Conservation (phyloP, 805 yeast genomes). For the Spathaspora passalidarum region DNA sequence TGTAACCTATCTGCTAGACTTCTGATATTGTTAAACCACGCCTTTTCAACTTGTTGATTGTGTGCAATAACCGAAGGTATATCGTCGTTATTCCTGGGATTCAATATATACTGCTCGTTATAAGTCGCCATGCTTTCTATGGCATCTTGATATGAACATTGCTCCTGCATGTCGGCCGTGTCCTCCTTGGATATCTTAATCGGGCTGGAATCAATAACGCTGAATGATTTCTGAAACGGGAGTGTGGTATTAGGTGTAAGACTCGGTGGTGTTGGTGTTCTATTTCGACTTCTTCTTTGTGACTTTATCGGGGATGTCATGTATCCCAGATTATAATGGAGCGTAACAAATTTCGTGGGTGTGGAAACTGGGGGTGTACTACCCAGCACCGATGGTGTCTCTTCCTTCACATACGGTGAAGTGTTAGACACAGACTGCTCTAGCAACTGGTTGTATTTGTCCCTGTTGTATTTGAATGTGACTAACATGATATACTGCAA, state of each 20-base stretch:
- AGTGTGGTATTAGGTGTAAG: not conserved
- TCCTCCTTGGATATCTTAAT: not conserved
- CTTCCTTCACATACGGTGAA: too few species aligned
- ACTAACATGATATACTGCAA: constrained; percentile 3
- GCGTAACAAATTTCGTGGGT: constrained; percentile 10
- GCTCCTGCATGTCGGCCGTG: too few species aligned
- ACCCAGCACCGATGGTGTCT: too few species aligned
- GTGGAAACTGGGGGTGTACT: too few species aligned
- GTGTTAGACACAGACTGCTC: too few species aligned
- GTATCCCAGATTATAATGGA: constrained; percentile 9
- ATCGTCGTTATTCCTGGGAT: not conserved
- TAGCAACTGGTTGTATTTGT: constrained; percentile 2
- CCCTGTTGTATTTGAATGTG: constrained; percentile 6
- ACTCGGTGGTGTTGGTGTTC: constrained; percentile 4
- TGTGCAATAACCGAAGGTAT: constrained; percentile 1
- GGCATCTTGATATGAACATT: not conserved
- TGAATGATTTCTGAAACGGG: not conserved
- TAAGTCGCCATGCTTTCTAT: constrained; percentile 1
- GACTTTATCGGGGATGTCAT: constrained; percentile 2
- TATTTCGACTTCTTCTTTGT: constrained; percentile 1
- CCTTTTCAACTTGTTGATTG: constrained; percentile 13
- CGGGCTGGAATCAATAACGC: not conserved
- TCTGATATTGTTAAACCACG: constrained; percentile 23
- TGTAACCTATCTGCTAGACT: constrained; percentile 24
- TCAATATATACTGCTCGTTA: not conserved